Evolutionary conservation across 2,329 filamentous ascomycete genomes (phyloP).

Genomic region (Phialophora tarda): DNA sequence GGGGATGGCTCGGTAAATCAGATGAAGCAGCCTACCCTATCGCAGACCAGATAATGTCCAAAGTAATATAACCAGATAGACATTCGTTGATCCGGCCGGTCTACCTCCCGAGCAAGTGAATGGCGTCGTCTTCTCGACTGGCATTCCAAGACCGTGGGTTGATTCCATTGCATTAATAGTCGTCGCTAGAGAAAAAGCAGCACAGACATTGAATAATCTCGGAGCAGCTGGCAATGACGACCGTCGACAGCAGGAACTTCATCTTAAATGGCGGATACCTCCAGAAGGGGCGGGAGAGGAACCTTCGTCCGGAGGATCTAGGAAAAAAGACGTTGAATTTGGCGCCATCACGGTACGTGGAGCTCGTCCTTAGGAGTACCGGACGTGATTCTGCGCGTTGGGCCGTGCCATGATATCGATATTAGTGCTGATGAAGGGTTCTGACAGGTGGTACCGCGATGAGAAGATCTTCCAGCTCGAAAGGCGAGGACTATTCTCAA

Average conservation of each 20-base stretch:
- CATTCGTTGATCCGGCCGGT: not conserved
- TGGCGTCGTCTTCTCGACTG: no score
- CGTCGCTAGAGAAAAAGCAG: no score
- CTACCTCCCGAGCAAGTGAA: no score
- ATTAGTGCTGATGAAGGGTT: not conserved
- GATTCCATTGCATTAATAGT: no score
- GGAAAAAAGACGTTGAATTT: conserved; percentile 30
- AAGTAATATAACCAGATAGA: not conserved
- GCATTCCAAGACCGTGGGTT: no score
- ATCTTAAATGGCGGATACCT: conserved; percentile 35
- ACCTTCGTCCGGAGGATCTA: conserved; percentile 31
- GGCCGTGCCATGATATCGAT: not conserved
- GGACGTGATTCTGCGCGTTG: not conserved
- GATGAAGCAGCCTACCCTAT: not conserved
- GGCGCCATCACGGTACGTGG: conserved; percentile 32
- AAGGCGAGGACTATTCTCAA: conserved; percentile 32
- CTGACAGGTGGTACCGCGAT: conserved; percentile 35
- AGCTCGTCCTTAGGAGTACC: not conserved
- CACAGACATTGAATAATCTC: not conserved
- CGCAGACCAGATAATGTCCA: not conserved
- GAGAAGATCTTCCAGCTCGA: conserved; percentile 38
- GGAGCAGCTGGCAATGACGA: conserved; percentile 22
- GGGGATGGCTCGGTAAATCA: not conserved
- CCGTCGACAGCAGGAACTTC: conserved; percentile 54
- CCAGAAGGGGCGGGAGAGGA: conserved; percentile 35